phyloP scores from a whole-genome alignment of 306 rosid genomes.

The Canavalia gladiata region DNA sequence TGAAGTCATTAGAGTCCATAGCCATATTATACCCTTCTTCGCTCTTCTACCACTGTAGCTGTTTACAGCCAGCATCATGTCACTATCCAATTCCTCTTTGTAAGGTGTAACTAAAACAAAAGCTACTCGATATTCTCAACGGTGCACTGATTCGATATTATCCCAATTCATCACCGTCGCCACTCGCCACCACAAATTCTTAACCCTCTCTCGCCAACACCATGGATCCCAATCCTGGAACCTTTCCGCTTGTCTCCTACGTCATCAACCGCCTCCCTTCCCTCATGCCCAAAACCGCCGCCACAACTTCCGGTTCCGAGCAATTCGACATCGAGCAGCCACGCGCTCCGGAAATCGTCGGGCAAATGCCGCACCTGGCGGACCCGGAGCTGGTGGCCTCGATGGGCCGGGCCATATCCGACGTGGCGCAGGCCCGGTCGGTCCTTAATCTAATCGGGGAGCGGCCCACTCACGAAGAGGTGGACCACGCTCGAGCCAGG shows the following conservation, averaged over 20 bases:
- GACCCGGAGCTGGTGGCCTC: slow-evolving; percentile 75
- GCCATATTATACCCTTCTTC: too few relatives aligned
- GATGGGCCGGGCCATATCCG: slow-evolving; percentile 72
- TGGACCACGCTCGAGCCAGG: slow-evolving; percentile 70
- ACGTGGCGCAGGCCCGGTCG: slow-evolving; percentile 78
- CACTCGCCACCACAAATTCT: neutral
- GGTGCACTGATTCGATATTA: neutral
- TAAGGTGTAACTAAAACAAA: too few relatives aligned
- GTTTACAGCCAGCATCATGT: too few relatives aligned
- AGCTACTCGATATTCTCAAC: neutral
- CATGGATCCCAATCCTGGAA: slow-evolving; percentile 89
- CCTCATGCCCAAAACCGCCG: slow-evolving; percentile 34
- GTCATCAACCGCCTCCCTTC: slow-evolving; percentile 81
- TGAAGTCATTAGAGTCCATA: too few relatives aligned
- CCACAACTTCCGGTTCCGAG: slow-evolving; percentile 19
- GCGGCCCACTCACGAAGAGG: slow-evolving; percentile 83
- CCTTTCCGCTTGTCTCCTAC: slow-evolving; percentile 85
- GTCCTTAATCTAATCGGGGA: slow-evolving; percentile 78
- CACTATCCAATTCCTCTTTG: too few relatives aligned
- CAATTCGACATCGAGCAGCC: slow-evolving; percentile 70
- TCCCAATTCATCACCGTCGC: neutral
- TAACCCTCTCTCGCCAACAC: neutral
- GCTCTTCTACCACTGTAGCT: too few relatives aligned
- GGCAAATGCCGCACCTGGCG: slow-evolving; percentile 67
- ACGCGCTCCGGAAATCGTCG: slow-evolving; percentile 44